Evolutionary conservation across 257 asterid species (phyloP).

Genomic region (Capsicum pubescens): DNA sequence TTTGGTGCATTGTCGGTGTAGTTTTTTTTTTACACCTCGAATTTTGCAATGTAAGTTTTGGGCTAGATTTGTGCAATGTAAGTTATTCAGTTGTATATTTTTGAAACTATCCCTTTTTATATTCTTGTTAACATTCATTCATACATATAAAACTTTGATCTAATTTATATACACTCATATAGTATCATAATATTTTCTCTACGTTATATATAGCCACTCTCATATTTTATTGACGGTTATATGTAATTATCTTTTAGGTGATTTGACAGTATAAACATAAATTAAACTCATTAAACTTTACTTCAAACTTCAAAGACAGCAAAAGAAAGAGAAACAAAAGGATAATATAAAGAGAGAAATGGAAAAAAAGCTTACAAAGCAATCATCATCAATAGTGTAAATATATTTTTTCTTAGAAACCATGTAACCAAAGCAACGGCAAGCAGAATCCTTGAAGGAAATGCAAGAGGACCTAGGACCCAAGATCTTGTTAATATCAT

Average conservation of each 20-base stretch:
- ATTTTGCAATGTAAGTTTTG: too few species aligned
- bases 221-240: neutral
- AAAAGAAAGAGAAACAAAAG: neutral
- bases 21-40: too few species aligned
- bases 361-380: slow-evolving; percentile 20
- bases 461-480: slow-evolving; percentile 32
- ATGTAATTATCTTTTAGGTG: neutral
- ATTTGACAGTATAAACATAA: neutral
- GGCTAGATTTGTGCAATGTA: too few species aligned
- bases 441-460: slow-evolving; percentile 32
- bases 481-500: slow-evolving; percentile 30
- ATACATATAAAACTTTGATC: neutral
- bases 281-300: neutral
- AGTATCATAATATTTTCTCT: neutral
- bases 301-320: neutral
- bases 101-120: too few species aligned
- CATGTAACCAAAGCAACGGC: slow-evolving; percentile 34
- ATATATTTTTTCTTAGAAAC: slow-evolving; percentile 34
- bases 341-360: neutral
- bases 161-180: neutral
- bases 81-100: too few species aligned
- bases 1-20: too few species aligned
- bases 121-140: too few species aligned
- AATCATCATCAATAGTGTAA: slow-evolving; percentile 31
- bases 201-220: neutral